These are phyloP conservation scores for Myxozyma neglecta DNA, from an alignment of 805 yeast species.

Conservation along the genomic window DNA sequence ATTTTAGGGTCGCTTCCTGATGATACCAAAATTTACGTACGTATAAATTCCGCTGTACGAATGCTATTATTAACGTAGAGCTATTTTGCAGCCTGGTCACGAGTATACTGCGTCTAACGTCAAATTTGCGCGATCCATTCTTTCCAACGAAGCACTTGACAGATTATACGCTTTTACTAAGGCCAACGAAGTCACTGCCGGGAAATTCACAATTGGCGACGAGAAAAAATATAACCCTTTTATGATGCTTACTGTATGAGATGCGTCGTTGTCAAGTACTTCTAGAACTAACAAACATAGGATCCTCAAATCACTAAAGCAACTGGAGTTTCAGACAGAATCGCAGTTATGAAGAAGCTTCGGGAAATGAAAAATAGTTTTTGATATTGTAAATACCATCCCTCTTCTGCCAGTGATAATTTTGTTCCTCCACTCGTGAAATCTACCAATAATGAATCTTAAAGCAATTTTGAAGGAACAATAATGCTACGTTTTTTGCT, in stretches of 20 bases:
- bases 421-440: neutral
- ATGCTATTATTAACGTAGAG: neutral
- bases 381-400: neutral
- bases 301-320: slow-evolving; percentile 63
- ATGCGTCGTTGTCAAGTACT: neutral
- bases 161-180: slow-evolving; percentile 53
- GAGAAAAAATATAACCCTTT: slow-evolving; percentile 86
- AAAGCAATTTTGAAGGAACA: neutral
- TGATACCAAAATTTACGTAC: slow-evolving; percentile 63
- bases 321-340: slow-evolving; percentile 53
- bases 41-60: neutral
- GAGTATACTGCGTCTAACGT: slow-evolving; percentile 88
- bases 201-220: slow-evolving; percentile 78
- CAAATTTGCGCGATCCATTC: slow-evolving; percentile 67
- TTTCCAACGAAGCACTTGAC: slow-evolving; percentile 55
- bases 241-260: slow-evolving; percentile 51
- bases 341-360: slow-evolving; percentile 67
- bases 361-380: slow-evolving; percentile 70
- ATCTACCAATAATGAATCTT: neutral
- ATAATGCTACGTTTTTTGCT: neutral
- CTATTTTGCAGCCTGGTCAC: slow-evolving; percentile 67
- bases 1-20: slow-evolving; percentile 61
- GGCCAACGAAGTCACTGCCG: slow-evolving; percentile 74
- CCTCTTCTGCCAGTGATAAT: neutral
- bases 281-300: slow-evolving; percentile 19